Conservation (phyloP, 2,329 filamentous ascomycete species). For the Falciphora oryzae region DNA sequence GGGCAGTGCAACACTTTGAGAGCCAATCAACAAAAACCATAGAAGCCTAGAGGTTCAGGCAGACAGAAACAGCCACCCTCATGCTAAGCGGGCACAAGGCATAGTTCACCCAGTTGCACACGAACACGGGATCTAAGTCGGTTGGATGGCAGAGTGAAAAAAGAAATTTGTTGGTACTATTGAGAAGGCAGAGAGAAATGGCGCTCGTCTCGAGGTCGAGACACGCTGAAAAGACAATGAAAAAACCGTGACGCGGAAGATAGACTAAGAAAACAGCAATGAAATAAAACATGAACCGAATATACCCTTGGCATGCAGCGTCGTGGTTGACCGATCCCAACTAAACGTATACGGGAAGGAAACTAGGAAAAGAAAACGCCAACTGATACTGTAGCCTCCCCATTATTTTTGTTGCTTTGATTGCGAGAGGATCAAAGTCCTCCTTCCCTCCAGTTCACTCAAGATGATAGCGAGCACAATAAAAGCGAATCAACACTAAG, state of each 20-base stretch:
- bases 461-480: constrained; percentile 11
- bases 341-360: neutral
- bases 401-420: constrained; percentile 2
- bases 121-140: neutral
- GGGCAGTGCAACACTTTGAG: neutral
- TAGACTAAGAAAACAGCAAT: neutral
- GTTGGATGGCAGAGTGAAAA: neutral
- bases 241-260: neutral
- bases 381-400: constrained; percentile 4
- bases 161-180: neutral
- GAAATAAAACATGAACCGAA: neutral
- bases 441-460: constrained; percentile 27
- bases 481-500: constrained; percentile 17
- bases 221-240: neutral
- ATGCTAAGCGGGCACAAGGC: neutral
- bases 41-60: neutral
- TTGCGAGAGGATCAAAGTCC: neutral
- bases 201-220: neutral
- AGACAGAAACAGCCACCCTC: neutral
- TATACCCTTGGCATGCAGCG: neutral
- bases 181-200: neutral
- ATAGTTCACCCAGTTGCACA: neutral
- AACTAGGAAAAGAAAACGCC: neutral
- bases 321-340: neutral
- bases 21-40: neutral